phyloP scores from a whole-genome alignment of 768 basidiomycete genomes.

The Lactarius hengduanensis region DNA sequence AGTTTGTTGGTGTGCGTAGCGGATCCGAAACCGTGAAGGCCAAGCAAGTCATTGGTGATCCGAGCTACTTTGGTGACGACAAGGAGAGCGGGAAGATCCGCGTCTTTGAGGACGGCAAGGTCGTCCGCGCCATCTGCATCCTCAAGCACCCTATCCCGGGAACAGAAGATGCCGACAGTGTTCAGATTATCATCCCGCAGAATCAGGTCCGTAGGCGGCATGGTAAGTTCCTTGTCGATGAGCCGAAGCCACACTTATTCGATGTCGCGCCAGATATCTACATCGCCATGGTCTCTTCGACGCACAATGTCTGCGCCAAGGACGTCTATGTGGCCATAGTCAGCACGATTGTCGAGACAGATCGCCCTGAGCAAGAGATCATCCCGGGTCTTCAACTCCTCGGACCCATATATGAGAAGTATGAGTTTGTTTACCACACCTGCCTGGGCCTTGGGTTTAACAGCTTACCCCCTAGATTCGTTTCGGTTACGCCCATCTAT shows the following conservation, averaged over 20 bases:
- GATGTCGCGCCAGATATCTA: slow-evolving; percentile 79
- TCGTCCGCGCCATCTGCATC: slow-evolving; percentile 95
- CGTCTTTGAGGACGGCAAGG: slow-evolving; percentile 90
- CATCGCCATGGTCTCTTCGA: slow-evolving; percentile 94
- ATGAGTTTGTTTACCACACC: slow-evolving; percentile 32
- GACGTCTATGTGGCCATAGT: slow-evolving; percentile 96
- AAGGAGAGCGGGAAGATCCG: slow-evolving; percentile 73
- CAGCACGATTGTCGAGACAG: slow-evolving; percentile 96
- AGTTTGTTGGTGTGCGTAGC: slow-evolving; percentile 90
- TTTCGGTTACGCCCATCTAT: slow-evolving; percentile 85
- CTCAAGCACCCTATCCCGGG: slow-evolving; percentile 98
- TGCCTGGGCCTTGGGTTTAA: not conserved
- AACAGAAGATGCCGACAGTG: slow-evolving; percentile 92
- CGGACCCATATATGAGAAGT: slow-evolving; percentile 94
- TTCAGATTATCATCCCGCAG: slow-evolving; percentile 98
- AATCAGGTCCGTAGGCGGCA: slow-evolving; percentile 94
- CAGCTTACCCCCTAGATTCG: slow-evolving; percentile 57
- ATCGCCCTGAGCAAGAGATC: slow-evolving; percentile 89
- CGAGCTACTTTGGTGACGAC: slow-evolving; percentile 91
- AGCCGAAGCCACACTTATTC: slow-evolving; percentile 5
- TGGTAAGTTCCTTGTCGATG: slow-evolving; percentile 51
- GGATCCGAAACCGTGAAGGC: slow-evolving; percentile 93
- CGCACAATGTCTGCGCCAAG: slow-evolving; percentile 97
- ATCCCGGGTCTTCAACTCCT: slow-evolving; percentile 88
- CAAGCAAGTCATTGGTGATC: slow-evolving; percentile 97